phyloP scores from a whole-genome alignment of 768 basidiomycete species.

The Coprinopsis marcescibilis region DNA sequence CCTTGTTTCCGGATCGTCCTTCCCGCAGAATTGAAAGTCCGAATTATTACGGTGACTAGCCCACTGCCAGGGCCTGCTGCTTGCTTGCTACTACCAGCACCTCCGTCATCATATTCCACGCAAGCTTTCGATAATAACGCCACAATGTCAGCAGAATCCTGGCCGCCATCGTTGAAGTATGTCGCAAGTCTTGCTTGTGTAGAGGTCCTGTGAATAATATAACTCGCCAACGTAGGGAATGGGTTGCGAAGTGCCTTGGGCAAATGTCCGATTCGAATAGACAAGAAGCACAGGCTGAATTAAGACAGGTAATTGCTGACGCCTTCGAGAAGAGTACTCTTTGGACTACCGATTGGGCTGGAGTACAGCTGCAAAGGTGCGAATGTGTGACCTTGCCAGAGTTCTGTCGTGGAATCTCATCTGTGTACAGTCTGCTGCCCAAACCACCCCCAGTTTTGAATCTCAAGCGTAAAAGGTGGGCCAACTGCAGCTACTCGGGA shows the following conservation, averaged over 20 bases:
- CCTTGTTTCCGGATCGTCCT: background rate
- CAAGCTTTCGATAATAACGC: background rate
- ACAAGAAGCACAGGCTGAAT: constrained; percentile 83
- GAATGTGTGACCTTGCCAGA: constrained; percentile 12
- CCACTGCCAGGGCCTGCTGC: background rate
- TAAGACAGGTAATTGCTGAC: constrained; percentile 95
- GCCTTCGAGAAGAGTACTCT: constrained; percentile 80
- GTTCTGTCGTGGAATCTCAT: constrained; percentile 15
- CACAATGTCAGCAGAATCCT: constrained; percentile 10
- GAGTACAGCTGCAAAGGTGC: constrained; percentile 82
- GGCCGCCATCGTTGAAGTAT: constrained; percentile 10
- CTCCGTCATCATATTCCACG: background rate
- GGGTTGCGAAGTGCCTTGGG: constrained; percentile 90
- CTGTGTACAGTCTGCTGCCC: constrained; percentile 44
- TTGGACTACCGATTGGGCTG: constrained; percentile 93
- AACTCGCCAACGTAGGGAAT: constrained; percentile 51
- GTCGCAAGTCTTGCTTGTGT: background rate
- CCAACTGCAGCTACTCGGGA: constrained; percentile 9
- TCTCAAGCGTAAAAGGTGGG: constrained; percentile 71
- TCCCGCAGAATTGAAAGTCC: background rate
- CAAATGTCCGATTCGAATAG: constrained; percentile 89
- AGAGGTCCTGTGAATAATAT: background rate
- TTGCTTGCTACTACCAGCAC: background rate
- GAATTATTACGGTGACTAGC: background rate
- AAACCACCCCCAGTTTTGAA: constrained; percentile 49